These are phyloP conservation scores for Boletus bicolor DNA, from an alignment of 768 basidiomycete species.

Conservation along the genomic window DNA sequence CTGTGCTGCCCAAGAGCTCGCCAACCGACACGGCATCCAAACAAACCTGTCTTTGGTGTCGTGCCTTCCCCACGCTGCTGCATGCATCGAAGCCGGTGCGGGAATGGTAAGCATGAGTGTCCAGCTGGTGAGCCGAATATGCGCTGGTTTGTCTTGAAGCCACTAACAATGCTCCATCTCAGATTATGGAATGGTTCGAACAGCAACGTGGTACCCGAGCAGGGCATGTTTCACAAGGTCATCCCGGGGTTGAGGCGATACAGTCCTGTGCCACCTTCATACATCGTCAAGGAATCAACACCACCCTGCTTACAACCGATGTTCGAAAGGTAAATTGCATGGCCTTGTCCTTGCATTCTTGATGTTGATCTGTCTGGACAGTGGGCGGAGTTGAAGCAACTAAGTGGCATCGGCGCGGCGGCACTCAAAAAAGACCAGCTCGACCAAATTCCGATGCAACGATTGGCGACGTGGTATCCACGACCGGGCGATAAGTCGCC, in stretches of 20 bases:
- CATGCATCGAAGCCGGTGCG: conserved; percentile 52
- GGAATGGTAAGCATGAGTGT: conserved; percentile 49
- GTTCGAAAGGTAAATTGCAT: conserved; percentile 38
- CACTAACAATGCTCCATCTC: conserved; percentile 3
- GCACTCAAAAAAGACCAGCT: conserved; percentile 42
- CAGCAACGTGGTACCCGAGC: conserved; percentile 18
- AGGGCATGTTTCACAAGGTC: conserved; percentile 13
- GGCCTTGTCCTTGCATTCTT: background rate
- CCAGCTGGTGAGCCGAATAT: conserved; percentile 39
- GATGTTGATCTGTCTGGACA: conserved; percentile 16
- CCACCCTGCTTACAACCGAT: conserved; percentile 40
- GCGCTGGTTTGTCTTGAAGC: background rate
- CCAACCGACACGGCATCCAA: conserved; percentile 37
- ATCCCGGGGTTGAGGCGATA: conserved; percentile 47
- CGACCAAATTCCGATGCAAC: conserved; percentile 31
- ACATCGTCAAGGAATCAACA: conserved; percentile 36
- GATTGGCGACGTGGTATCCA: conserved; percentile 31
- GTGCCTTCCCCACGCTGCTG: conserved; percentile 50
- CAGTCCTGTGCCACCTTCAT: conserved; percentile 46
- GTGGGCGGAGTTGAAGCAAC: conserved; percentile 41
- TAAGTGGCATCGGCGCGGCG: conserved; percentile 43
- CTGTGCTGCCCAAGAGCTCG: conserved; percentile 42
- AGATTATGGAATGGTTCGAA: conserved; percentile 46
- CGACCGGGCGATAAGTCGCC: conserved; percentile 24
- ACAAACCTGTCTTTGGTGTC: conserved; percentile 54